Evolutionary conservation across 108 stramenopile genomes (phyloP).

Genomic region (Tribonema minus): DNA sequence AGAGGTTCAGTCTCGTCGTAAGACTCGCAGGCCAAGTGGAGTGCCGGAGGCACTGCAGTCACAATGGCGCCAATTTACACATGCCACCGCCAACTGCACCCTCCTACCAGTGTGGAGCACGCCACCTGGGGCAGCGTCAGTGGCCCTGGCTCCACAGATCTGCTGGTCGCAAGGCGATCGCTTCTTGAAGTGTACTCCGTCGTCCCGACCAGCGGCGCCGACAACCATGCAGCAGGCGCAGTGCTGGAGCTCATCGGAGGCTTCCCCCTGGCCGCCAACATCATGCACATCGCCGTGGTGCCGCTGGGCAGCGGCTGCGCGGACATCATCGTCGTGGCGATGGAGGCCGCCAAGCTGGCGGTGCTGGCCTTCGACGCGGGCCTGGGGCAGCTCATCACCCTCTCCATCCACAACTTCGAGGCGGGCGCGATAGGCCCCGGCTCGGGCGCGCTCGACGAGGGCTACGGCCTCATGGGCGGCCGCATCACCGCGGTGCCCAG

Average conservation of each 20-base stretch:
- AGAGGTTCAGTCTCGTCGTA: too few relatives aligned
- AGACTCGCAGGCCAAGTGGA: too few relatives aligned
- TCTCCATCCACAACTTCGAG: conserved; percentile 36
- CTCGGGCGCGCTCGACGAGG: neutral
- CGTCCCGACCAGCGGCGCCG: neutral
- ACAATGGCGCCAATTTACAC: conserved; percentile 37
- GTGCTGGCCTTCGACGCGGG: conserved; percentile 15
- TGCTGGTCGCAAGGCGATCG: conserved; percentile 23
- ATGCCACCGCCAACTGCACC: conserved; percentile 29
- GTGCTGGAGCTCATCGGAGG: conserved; percentile 16
- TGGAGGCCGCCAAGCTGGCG: conserved; percentile 15
- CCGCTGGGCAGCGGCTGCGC: neutral
- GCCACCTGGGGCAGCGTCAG: conserved; percentile 28
- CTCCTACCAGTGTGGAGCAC: conserved; percentile 18
- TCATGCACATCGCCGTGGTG: too few relatives aligned
- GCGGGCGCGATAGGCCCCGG: conserved; percentile 26
- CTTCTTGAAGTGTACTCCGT: conserved; percentile 23
- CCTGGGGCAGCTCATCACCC: conserved; percentile 12
- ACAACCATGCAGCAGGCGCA: neutral
- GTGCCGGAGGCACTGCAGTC: too few relatives aligned
- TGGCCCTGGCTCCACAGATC: conserved; percentile 1
- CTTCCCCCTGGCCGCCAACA: conserved; percentile 20
- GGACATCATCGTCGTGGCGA: conserved; percentile 16
- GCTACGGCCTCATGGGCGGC: conserved; percentile 13
- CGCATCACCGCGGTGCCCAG: neutral